These are phyloP conservation scores for Xylaria cubensis DNA, from an alignment of 495 filamentous ascomycete species.

Conservation along the genomic window DNA sequence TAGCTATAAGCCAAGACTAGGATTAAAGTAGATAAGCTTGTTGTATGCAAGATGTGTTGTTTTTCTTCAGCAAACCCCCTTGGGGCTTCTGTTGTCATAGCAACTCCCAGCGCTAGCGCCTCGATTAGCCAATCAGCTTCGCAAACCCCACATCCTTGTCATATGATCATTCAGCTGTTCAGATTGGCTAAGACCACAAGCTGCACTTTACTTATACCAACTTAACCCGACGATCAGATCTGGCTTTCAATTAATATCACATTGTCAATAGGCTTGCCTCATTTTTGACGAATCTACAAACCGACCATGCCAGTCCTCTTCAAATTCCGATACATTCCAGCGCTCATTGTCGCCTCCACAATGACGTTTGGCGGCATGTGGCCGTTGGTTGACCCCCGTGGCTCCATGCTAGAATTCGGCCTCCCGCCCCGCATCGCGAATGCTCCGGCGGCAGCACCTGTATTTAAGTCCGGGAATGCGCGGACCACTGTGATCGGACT, in stretches of 20 bases:
- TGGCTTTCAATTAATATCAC: not conserved
- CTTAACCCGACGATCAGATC: not conserved
- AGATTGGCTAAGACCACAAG: not conserved
- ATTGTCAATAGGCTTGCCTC: not conserved
- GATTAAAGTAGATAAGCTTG: not conserved
- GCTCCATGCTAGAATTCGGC: conserved; percentile 44
- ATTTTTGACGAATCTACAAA: not conserved
- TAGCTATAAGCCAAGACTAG: not conserved
- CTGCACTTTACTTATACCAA: too few species aligned
- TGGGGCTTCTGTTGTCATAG: not conserved
- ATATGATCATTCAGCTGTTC: not conserved
- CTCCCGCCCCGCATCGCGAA: conserved; percentile 40
- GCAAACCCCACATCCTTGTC: not conserved
- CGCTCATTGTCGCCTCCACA: conserved; percentile 37
- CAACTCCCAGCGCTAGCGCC: not conserved
- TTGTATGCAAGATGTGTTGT: conserved; percentile 10
- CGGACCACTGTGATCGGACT: conserved; percentile 43
- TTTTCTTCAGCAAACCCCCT: not conserved
- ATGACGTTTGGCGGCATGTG: conserved; percentile 44
- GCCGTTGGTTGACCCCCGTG: conserved; percentile 38
- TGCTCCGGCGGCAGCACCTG: conserved; percentile 34
- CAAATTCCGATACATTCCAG: conserved; percentile 37
- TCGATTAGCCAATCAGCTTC: not conserved
- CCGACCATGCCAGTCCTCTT: conserved; percentile 33
- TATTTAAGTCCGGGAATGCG: conserved; percentile 38